These are phyloP conservation scores for Huntiella moniliformis DNA, from an alignment of 2,329 filamentous ascomycete genomes.

Conservation along the genomic window DNA sequence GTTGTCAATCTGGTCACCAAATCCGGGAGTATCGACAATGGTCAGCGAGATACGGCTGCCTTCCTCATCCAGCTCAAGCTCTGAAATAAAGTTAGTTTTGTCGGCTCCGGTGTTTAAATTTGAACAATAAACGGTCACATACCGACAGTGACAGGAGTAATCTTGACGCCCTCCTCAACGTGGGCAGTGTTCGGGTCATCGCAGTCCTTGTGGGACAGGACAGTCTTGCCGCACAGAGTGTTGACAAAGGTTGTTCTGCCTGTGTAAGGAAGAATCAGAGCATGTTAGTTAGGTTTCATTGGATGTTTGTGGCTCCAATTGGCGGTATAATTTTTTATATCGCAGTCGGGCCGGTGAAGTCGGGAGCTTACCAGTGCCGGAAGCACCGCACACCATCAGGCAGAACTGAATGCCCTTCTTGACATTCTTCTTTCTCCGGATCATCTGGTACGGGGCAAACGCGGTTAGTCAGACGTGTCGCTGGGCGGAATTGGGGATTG, in stretches of 20 bases:
- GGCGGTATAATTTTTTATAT: background rate
- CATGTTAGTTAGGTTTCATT: slow-evolving; percentile 1
- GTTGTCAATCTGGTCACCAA: slow-evolving; percentile 98
- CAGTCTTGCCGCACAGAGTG: slow-evolving; percentile 89
- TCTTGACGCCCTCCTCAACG: slow-evolving; percentile 90
- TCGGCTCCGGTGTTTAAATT: background rate
- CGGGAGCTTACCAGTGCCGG: slow-evolving; percentile 64
- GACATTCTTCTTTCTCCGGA: slow-evolving; percentile 99
- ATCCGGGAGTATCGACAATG: slow-evolving; percentile 95
- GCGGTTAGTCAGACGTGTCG: slow-evolving; percentile 13
- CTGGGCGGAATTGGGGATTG: too few species aligned
- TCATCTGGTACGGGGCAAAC: slow-evolving; percentile 51
- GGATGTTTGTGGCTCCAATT: background rate
- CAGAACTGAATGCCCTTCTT: slow-evolving; percentile 99
- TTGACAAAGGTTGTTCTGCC: slow-evolving; percentile 98
- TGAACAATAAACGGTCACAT: slow-evolving; percentile 14
- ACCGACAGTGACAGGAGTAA: slow-evolving; percentile 97
- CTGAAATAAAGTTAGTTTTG: slow-evolving; percentile 24
- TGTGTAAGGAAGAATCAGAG: slow-evolving; percentile 20
- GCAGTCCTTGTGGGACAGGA: slow-evolving; percentile 77
- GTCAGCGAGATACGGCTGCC: slow-evolving; percentile 95
- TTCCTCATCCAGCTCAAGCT: slow-evolving; percentile 92
- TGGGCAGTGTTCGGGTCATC: slow-evolving; percentile 81
- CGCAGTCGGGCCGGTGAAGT: slow-evolving; percentile 10
- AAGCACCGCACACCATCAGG: slow-evolving; percentile 98